Conservation (phyloP, 208 protist genomes). For the Leishmania amazonensis region DNA sequence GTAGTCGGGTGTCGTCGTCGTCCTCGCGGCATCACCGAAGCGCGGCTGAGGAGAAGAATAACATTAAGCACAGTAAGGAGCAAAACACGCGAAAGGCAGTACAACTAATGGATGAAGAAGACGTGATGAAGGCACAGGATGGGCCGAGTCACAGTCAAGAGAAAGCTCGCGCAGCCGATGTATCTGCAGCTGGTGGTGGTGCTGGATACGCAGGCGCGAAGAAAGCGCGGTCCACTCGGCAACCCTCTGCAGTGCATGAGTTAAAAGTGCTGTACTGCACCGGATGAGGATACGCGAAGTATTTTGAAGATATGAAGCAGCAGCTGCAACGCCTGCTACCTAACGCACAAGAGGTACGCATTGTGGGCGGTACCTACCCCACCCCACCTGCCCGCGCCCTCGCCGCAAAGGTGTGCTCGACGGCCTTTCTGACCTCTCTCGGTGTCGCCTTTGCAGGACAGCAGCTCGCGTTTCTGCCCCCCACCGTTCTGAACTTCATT, state of each 20-base stretch:
- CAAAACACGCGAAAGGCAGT: constrained; percentile 15
- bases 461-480: constrained; percentile 41
- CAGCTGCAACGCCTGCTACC: constrained; percentile 37
- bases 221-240: not conserved
- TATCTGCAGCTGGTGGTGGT: not conserved
- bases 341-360: constrained; percentile 43
- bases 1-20: not conserved
- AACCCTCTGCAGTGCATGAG: constrained; percentile 10
- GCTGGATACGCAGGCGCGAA: not conserved
- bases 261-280: constrained; percentile 68
- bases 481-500: constrained; percentile 33
- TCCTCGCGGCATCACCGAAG: not conserved
- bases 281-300: constrained; percentile 81
- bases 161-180: not conserved
- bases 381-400: constrained; percentile 38
- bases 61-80: constrained; percentile 25
- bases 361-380: constrained; percentile 55
- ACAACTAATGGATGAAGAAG: constrained; percentile 22
- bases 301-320: constrained; percentile 67
- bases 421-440: constrained; percentile 45
- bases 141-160: not conserved
- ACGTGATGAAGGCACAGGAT: not conserved
- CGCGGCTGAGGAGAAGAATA: constrained; percentile 1
- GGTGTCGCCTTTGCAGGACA: constrained; percentile 34
- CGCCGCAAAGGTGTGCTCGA: constrained; percentile 31